Evolutionary conservation across 148 eudicot species (phyloP).

Genomic region (Vaccinium myrtillus): DNA sequence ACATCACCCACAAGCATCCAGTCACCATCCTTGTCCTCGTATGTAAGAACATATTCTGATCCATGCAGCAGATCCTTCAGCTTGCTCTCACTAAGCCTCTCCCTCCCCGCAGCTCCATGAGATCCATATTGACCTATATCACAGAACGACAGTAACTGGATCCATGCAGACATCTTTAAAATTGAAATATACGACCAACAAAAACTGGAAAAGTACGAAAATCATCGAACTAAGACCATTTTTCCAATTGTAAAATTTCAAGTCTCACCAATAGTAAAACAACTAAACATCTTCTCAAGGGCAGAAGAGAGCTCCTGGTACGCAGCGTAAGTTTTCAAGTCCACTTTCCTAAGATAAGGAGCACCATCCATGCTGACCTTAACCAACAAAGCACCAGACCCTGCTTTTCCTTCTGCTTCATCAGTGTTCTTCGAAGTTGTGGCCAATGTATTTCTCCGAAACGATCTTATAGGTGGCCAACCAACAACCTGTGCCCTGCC

Average conservation of each 20-base stretch:
- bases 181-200: not conserved
- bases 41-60: slow-evolving; percentile 48
- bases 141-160: slow-evolving; percentile 21
- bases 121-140: slow-evolving; percentile 40
- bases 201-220: not conserved
- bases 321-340: slow-evolving; percentile 45
- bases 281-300: slow-evolving; percentile 67
- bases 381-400: slow-evolving; percentile 43
- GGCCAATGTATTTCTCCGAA: slow-evolving; percentile 49
- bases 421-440: slow-evolving; percentile 31
- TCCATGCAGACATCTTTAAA: slow-evolving; percentile 15
- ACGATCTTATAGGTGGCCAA: slow-evolving; percentile 67
- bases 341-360: slow-evolving; percentile 68
- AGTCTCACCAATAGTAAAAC: slow-evolving; percentile 55
- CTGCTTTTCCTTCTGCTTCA: slow-evolving; percentile 34
- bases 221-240: not conserved
- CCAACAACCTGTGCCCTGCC: slow-evolving; percentile 61
- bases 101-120: slow-evolving; percentile 29
- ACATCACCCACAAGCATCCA: slow-evolving; percentile 52
- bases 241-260: not conserved
- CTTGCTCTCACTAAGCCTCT: slow-evolving; percentile 40
- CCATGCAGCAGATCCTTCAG: slow-evolving; percentile 42
- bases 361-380: slow-evolving; percentile 91
- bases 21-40: slow-evolving; percentile 50
- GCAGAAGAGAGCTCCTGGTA: slow-evolving; percentile 57